These are phyloP conservation scores for Citrus trifoliata DNA, from an alignment of 345 rosid species.

Conservation along the genomic window DNA sequence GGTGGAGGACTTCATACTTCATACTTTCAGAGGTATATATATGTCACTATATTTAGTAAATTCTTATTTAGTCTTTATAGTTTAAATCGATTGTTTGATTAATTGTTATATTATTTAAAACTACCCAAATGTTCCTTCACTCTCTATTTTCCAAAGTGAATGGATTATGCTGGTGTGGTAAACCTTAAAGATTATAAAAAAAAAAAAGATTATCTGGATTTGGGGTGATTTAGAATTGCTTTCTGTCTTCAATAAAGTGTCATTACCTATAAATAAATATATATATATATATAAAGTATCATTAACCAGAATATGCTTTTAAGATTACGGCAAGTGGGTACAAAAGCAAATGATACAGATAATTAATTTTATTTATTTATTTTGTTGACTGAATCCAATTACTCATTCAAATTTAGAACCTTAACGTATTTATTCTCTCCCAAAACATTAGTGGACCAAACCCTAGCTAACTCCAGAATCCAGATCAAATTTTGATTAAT, in stretches of 20 bases:
- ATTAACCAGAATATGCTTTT: neutral
- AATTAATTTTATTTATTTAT: neutral
- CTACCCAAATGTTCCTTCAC: no score
- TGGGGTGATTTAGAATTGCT: neutral
- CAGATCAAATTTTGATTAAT: neutral
- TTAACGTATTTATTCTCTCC: neutral
- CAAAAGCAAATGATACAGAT: neutral
- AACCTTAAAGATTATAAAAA: no score
- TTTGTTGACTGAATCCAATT: neutral
- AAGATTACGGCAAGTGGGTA: neutral
- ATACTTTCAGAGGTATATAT: no score
- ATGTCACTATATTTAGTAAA: no score
- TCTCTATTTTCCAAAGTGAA: no score
- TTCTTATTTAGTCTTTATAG: no score
- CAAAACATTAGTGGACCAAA: constrained; percentile 7
- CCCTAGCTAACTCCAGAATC: neutral
- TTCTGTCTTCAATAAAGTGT: no score
- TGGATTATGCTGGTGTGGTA: no score
- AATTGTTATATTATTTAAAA: no score
- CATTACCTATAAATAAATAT: no score
- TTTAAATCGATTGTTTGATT: no score
- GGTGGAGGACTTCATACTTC: no score
- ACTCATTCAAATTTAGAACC: neutral
- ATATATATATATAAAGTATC: neutral
- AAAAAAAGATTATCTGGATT: neutral